A percentile compares a stretch with the other conserved stretches of the same genome.
These are phyloP conservation scores for Yarrowia porcina DNA, from an alignment of 805 yeast genomes.

Conservation along the genomic window DNA sequence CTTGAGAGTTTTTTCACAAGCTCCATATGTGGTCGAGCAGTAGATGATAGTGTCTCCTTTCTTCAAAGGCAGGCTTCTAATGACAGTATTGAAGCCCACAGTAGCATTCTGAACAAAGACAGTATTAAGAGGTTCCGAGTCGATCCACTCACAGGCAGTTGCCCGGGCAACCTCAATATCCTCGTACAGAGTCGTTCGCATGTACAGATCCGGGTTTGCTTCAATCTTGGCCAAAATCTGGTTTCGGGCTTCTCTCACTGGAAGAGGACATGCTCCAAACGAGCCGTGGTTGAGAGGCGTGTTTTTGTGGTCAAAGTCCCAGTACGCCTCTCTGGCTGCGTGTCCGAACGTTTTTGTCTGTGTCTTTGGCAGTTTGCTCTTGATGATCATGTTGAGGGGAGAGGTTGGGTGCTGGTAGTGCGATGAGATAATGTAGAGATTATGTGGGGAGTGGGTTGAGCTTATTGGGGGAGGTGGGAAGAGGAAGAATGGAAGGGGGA, in stretches of 20 bases:
- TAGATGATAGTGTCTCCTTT: constrained; percentile 52
- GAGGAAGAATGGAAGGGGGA: neutral
- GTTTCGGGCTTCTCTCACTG: constrained; percentile 44
- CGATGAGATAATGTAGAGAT: constrained; percentile 14
- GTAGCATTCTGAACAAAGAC: constrained; percentile 62
- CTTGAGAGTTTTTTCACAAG: constrained; percentile 50
- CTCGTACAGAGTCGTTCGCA: constrained; percentile 35
- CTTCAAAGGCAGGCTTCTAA: constrained; percentile 52
- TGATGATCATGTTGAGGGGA: constrained; percentile 1
- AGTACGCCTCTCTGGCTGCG: constrained; percentile 39
- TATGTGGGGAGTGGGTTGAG: neutral
- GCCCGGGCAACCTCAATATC: constrained; percentile 41
- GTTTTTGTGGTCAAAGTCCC: constrained; percentile 44
- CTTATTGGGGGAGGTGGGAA: neutral
- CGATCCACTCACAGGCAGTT: constrained; percentile 45
- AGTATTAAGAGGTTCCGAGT: constrained; percentile 47
- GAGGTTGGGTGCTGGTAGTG: neutral
- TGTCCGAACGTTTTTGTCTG: neutral
- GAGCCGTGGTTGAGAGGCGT: constrained; percentile 63
- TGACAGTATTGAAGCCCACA: constrained; percentile 53
- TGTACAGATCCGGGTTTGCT: constrained; percentile 49
- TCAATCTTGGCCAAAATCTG: constrained; percentile 37
- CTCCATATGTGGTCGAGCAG: constrained; percentile 51
- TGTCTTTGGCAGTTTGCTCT: neutral
- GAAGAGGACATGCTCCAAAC: constrained; percentile 54